phyloP scores from a whole-genome alignment of 768 basidiomycete genomes.

The Leccinellum rugosiceps region DNA sequence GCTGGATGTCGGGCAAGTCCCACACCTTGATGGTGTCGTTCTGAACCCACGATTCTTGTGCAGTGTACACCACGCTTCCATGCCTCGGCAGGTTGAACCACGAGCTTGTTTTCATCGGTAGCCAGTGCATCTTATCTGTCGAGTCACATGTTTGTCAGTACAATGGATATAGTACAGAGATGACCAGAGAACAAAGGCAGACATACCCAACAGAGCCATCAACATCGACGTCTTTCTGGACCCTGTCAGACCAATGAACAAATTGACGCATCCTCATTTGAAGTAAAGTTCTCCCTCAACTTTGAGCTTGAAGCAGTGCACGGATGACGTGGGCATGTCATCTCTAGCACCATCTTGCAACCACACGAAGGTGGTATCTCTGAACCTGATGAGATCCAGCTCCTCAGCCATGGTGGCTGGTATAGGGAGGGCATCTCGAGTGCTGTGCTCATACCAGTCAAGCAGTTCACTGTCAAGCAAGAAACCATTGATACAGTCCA shows the following conservation, averaged over 20 bases:
- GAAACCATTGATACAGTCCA: background rate
- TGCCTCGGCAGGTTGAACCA: slow-evolving; percentile 2
- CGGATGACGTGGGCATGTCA: background rate
- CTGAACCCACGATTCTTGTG: slow-evolving; percentile 2
- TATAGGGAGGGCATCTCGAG: background rate
- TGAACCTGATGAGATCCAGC: background rate
- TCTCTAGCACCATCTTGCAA: background rate
- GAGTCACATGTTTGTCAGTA: background rate
- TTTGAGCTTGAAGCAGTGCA: background rate
- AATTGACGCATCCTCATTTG: background rate
- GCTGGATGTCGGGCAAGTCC: background rate
- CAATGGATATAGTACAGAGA: too few species aligned
- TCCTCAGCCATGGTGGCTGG: background rate
- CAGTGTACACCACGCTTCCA: background rate
- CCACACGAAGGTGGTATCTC: background rate
- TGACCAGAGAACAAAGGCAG: background rate
- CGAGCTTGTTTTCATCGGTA: background rate
- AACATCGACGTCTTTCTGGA: slow-evolving; percentile 1
- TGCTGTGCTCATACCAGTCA: background rate
- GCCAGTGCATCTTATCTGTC: slow-evolving; percentile 1
- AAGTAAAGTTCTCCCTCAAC: background rate
- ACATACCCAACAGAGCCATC: background rate
- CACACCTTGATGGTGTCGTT: slow-evolving; percentile 1
- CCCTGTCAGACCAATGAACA: background rate
- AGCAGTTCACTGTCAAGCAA: background rate